Evolutionary conservation across 169 alveolate genomes (phyloP), one percentile per base, ranked within the genome.

Genomic region (Plasmodium gonderi): DNA sequence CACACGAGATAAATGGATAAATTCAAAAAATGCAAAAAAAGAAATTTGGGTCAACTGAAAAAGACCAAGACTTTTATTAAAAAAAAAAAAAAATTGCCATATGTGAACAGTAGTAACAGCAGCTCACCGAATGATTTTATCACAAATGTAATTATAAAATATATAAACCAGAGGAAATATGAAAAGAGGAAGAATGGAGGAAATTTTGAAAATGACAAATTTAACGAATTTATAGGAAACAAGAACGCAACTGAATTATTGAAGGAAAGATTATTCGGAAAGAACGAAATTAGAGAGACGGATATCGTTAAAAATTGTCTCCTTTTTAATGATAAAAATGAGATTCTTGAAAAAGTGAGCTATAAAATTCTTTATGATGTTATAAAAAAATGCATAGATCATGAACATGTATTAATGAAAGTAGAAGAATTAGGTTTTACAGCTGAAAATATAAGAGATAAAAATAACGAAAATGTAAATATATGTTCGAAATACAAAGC

Each of bases 361-460:
- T 89, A 89, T 79, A 54, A 49, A 77, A 75, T 89, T 54, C 47
- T 89, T 8, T 89, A 77, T 89, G 80, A 60, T 60, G 81, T 89
- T 89, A 44, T 89, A 64, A 89, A 89, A 65, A 89, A 75, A 77
- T 77, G 90, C 17, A 77, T 89, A 64, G 94, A 89, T 68, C 94
- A 89, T 79, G 94, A 89, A 44, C 65, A 75, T 65, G 90, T 89
- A 14, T 64, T 89, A 68, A 89, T 89, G 94, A 89, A 89, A 64
- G 54, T 89, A 26, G 94, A 89, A 72, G 94, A 89, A 89, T 64
- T 89, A 64, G 94, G 94, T 12, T 89, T 89, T 68, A 23, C 94
- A 36, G 83, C 81, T 60, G 94, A 89, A 44, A 77, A 89, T 77
- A 89, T 89, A 77, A 89, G 75, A 77, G 80, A 69, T 51, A 45